These are phyloP conservation scores for Rhizophlyctis rosea DNA, from an alignment of 192 early-diverging fungal species.

Conservation along the genomic window DNA sequence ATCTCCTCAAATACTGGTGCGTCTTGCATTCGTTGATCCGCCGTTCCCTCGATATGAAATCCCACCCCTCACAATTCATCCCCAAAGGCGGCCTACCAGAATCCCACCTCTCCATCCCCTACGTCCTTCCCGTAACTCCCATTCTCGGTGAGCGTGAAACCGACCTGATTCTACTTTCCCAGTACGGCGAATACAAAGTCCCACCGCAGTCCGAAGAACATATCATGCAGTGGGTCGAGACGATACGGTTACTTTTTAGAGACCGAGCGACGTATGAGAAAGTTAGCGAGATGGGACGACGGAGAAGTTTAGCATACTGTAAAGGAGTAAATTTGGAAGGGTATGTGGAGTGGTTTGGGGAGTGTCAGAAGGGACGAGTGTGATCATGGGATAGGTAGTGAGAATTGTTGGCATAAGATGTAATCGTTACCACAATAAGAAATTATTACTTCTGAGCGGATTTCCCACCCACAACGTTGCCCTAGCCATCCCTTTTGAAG, in stretches of 20 bases:
- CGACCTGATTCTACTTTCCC: slow-evolving; percentile 8
- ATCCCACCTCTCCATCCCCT: slow-evolving; percentile 20
- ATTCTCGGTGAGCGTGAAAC: slow-evolving; percentile 23
- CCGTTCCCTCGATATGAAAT: no score
- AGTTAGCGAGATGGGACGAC: slow-evolving; percentile 8
- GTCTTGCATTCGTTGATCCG: no score
- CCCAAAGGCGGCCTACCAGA: not conserved
- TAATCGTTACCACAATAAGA: no score
- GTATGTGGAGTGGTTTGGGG: slow-evolving; percentile 25
- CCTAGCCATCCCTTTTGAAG: no score
- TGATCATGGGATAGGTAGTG: no score
- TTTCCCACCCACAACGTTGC: no score
- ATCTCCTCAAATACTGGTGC: slow-evolving; percentile 26
- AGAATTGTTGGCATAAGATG: no score
- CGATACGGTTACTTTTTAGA: slow-evolving; percentile 6
- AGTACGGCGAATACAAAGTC: slow-evolving; percentile 17
- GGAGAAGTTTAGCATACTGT: slow-evolving; percentile 12
- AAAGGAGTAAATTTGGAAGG: not conserved
- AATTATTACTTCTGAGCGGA: no score
- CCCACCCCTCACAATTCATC: no score
- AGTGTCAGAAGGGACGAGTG: no score
- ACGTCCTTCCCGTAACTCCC: slow-evolving; percentile 18
- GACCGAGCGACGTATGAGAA: slow-evolving; percentile 11
- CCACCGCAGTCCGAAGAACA: slow-evolving; percentile 13
- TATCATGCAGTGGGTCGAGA: slow-evolving; percentile 17